Evolutionary conservation across 768 basidiomycete genomes (phyloP).

Genomic region (Boletus pseudo-olivaceus): DNA sequence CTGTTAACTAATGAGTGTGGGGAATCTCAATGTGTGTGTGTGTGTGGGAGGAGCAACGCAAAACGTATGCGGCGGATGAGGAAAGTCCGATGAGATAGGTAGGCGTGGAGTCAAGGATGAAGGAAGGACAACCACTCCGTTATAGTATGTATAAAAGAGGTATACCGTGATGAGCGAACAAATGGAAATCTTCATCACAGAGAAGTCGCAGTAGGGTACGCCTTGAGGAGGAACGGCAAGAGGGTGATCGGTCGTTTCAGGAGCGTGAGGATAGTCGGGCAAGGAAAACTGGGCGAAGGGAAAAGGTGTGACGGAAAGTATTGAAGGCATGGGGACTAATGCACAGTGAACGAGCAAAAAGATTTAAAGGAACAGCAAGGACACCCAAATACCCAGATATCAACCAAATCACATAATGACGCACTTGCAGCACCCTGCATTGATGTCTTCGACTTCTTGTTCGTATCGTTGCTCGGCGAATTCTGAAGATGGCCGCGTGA

Average conservation of each 20-base stretch:
- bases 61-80: constrained; percentile 9
- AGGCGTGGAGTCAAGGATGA: constrained; percentile 14
- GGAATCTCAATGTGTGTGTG: background rate
- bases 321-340: constrained; percentile 8
- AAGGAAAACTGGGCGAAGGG: background rate
- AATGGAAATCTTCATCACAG: constrained; percentile 16
- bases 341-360: constrained; percentile 24
- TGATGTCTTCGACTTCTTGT: constrained; percentile 44
- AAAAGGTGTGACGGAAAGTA: constrained; percentile 1
- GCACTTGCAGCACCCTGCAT: constrained; percentile 71
- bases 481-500: constrained; percentile 31
- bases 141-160: constrained; percentile 19
- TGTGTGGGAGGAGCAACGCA: constrained; percentile 6
- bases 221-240: constrained; percentile 6
- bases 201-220: background rate
- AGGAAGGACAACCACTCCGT: constrained; percentile 20
- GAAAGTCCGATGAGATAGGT: constrained; percentile 16
- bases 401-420: constrained; percentile 67
- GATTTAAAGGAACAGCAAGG: constrained; percentile 17
- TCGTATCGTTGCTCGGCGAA: constrained; percentile 25
- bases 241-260: constrained; percentile 13
- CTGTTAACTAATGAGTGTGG: constrained; percentile 21
- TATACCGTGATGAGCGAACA: constrained; percentile 22
- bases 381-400: constrained; percentile 21
- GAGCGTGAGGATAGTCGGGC: constrained; percentile 7